Evolutionary conservation across 768 basidiomycete genomes (phyloP).

Genomic region (Phlebiopsis flavidoalba): DNA sequence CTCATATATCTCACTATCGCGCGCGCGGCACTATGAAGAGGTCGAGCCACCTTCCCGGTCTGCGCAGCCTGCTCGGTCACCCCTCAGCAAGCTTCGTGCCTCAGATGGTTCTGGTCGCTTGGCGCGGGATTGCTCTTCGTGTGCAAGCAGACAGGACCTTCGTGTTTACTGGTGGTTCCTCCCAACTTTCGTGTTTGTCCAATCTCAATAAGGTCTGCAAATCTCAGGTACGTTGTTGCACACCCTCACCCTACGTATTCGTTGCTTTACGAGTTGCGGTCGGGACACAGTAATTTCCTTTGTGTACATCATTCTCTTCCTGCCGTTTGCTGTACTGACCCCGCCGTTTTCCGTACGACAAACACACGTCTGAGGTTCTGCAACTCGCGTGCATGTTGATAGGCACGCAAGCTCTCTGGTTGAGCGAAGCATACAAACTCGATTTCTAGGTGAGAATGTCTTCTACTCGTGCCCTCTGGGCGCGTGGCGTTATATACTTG

Average conservation of each 20-base stretch:
- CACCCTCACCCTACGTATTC: not conserved
- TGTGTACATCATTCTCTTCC: slow-evolving; percentile 91
- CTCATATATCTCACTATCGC: slow-evolving; percentile 89
- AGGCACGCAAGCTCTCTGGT: slow-evolving; percentile 81
- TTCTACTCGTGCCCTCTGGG: slow-evolving; percentile 78
- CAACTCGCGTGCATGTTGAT: slow-evolving; percentile 59
- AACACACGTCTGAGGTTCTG: slow-evolving; percentile 29
- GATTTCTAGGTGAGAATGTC: slow-evolving; percentile 76
- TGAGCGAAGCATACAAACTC: slow-evolving; percentile 83
- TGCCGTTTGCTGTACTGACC: slow-evolving; percentile 80
- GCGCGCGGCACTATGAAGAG: slow-evolving; percentile 28
- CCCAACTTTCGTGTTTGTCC: slow-evolving; percentile 88
- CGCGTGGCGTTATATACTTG: slow-evolving; percentile 69
- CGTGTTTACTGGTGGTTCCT: slow-evolving; percentile 87
- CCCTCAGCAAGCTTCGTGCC: slow-evolving; percentile 80
- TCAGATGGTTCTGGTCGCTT: slow-evolving; percentile 69
- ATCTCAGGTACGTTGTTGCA: slow-evolving; percentile 65
- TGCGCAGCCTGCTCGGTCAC: slow-evolving; percentile 56
- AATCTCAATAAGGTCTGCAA: slow-evolving; percentile 98
- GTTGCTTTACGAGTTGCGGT: not conserved
- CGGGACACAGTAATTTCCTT: slow-evolving; percentile 76
- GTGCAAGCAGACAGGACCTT: slow-evolving; percentile 53
- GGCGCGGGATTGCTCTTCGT: slow-evolving; percentile 73
- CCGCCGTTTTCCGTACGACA: slow-evolving; percentile 62
- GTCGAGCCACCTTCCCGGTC: slow-evolving; percentile 18